Evolutionary conservation across 495 filamentous ascomycete species (phyloP).

Genomic region (Neurospora sp.): DNA sequence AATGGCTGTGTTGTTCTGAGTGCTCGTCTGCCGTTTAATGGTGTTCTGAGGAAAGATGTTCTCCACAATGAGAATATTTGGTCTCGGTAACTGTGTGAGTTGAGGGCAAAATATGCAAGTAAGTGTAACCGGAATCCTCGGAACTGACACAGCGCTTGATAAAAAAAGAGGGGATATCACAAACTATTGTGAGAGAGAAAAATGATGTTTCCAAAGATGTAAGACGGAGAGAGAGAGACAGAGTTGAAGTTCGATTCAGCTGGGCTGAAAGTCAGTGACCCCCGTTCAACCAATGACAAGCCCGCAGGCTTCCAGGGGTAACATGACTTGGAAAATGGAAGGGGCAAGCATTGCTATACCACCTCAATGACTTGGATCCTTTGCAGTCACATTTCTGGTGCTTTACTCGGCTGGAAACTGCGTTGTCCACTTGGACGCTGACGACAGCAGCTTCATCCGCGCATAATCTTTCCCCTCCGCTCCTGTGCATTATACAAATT

Average conservation of each 20-base stretch:
- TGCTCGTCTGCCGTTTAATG: neutral
- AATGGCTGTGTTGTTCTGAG: neutral
- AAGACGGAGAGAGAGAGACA: neutral
- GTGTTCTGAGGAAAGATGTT: neutral
- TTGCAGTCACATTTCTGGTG: neutral
- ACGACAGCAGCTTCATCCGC: neutral
- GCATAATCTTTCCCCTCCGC: neutral
- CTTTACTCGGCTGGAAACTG: neutral
- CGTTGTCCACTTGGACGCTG: neutral
- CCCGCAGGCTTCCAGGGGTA: neutral
- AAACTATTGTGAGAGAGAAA: no score
- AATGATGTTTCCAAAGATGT: neutral
- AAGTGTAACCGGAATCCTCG: neutral
- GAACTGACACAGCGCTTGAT: neutral
- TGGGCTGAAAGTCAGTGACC: neutral
- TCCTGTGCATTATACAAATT: neutral
- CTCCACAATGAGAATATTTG: neutral
- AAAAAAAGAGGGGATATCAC: no score
- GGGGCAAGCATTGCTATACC: neutral
- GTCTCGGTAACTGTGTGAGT: neutral
- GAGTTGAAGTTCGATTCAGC: neutral
- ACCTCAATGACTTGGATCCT: neutral
- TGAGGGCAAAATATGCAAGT: neutral
- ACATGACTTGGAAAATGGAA: neutral
- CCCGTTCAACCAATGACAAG: constrained; percentile 3